Base-by-base conservation (phyloP, 805 yeast genomes). In the Yarrowia keelungensis region DNA sequence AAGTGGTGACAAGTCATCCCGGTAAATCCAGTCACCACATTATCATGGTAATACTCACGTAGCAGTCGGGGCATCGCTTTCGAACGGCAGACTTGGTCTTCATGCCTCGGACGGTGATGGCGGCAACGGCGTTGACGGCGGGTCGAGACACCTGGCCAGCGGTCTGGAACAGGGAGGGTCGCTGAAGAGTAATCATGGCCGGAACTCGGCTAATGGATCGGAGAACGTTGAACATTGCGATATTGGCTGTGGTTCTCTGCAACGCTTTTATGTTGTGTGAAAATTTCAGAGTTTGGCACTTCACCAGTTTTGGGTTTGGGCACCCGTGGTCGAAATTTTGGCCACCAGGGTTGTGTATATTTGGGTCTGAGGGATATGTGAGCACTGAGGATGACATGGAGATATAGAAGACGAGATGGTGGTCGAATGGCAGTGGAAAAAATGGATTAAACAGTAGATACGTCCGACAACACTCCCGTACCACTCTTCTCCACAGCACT, bases 31-130 rank as follows among this genome's bases (percentile, higher is more conserved):
- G 15, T 32, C 53, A 32, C 10, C 16, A 14, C 11, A 49, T 32
- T 2, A 19, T 8, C 39, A 8, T 32, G 19, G 15, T 9, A 7
- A 19, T 15, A 77, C 82, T 69, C 72, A 81, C 83, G 74, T 89
- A 90, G 78, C 99, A 95, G 77, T 91, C 95, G 46, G 89, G 84
- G 79, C 99, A 95, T 80, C 91, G 89, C 82, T 91, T 95, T 82
- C 93, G 93, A 68, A 95, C 97, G 0, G 98, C 86, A 5, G 98
- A 87, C 79, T 94, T 88, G 56, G 92, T 97, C 78, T 94, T 94
- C 84, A 94, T 92, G 3, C 92, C 88, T 79, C 98, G 86, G 5
- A 80, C 74, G 47, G 67, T 62, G 39, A 62, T 47, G 56, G 56
- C 56, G 26, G 67, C 67, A 47, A 26, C 45, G 46, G 56, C 67